Evolutionary conservation across 2,329 filamentous ascomycete genomes (phyloP).

Genomic region (Diplodia corticola): DNA sequence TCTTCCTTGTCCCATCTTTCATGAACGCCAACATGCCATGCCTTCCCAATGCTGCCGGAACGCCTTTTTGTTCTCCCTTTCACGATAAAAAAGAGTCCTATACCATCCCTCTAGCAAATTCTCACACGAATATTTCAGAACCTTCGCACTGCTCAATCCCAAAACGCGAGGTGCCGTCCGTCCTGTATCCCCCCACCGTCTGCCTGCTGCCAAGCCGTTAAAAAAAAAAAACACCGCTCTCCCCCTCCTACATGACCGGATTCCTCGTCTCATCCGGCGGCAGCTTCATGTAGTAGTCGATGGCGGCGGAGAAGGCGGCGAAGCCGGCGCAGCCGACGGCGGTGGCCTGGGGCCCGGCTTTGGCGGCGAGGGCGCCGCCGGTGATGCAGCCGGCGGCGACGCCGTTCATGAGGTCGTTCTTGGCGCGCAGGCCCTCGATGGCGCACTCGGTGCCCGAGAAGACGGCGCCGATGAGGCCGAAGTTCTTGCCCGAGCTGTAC

Average conservation of each 20-base stretch:
- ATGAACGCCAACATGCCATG: background rate
- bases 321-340: slow-evolving; percentile 88
- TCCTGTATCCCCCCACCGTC: too few relatives aligned
- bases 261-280: slow-evolving; percentile 43
- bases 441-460: slow-evolving; percentile 94
- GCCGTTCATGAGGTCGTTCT: slow-evolving; percentile 90
- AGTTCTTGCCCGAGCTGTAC: slow-evolving; percentile 83
- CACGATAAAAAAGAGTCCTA: background rate
- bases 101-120: background rate
- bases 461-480: slow-evolving; percentile 87
- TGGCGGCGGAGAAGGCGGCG: slow-evolving; percentile 87
- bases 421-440: slow-evolving; percentile 87
- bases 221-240: too few relatives aligned
- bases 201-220: too few relatives aligned
- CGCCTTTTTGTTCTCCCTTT: background rate
- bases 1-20: background rate
- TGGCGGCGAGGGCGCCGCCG: slow-evolving; percentile 81
- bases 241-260: slow-evolving; percentile 43
- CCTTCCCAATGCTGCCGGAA: background rate
- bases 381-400: slow-evolving; percentile 87
- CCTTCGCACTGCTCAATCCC: background rate
- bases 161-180: too few relatives aligned
- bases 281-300: slow-evolving; percentile 79
- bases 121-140: background rate
- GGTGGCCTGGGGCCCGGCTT: slow-evolving; percentile 85